A percentile compares a stretch with the other conserved stretches of the same genome.
These are phyloP conservation scores for Mytilinidion resinicola DNA, from an alignment of 495 filamentous ascomycete species.

Conservation along the genomic window DNA sequence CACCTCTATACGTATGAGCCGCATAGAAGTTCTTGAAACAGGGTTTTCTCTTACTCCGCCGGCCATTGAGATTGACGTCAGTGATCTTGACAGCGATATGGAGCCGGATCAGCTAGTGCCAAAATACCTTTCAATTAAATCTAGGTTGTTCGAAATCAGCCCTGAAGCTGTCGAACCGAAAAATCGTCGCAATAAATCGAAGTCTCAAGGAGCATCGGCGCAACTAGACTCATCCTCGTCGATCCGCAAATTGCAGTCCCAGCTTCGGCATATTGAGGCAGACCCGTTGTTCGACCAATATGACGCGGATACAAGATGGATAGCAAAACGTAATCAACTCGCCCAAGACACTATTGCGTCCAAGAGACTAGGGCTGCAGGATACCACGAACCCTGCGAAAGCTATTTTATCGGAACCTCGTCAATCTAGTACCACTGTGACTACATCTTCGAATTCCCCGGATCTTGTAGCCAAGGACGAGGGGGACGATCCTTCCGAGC, in stretches of 20 bases:
- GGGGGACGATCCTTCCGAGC: background rate
- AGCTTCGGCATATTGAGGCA: slow-evolving; percentile 68
- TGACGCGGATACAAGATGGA: slow-evolving; percentile 72
- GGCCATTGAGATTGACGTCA: slow-evolving; percentile 23
- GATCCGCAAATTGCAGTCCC: slow-evolving; percentile 57
- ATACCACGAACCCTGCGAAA: background rate
- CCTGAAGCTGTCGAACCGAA: slow-evolving; percentile 42
- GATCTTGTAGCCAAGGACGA: slow-evolving; percentile 6
- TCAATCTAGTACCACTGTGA: background rate
- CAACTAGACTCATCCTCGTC: slow-evolving; percentile 40
- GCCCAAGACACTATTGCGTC: slow-evolving; percentile 48
- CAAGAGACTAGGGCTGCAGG: slow-evolving; percentile 20
- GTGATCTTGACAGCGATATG: slow-evolving; percentile 49
- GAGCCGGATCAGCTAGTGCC: slow-evolving; percentile 71
- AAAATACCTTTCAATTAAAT: slow-evolving; percentile 65
- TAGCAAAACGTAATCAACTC: slow-evolving; percentile 56
- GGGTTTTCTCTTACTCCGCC: no score
- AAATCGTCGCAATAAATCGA: slow-evolving; percentile 24
- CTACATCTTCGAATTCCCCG: background rate
- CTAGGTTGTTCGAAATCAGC: slow-evolving; percentile 62
- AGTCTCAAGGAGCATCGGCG: slow-evolving; percentile 17
- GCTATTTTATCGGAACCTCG: background rate
- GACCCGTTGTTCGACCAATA: slow-evolving; percentile 81
- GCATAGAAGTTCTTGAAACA: no score
- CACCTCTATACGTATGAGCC: no score